phyloP scores from a whole-genome alignment of 495 filamentous ascomycete genomes.

The Aspergillus cristatus region DNA sequence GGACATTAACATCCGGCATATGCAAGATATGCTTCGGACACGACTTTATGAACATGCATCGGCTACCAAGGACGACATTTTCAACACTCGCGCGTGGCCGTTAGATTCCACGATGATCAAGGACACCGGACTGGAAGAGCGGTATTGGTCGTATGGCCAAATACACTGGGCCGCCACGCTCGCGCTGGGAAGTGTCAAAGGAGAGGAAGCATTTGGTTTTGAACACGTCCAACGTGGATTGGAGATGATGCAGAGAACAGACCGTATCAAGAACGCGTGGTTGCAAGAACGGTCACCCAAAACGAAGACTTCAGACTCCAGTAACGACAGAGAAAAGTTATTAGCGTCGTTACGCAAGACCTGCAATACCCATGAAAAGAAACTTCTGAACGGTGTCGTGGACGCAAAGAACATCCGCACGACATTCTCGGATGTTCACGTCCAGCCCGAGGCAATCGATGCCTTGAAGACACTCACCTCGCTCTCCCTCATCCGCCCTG shows the following conservation, averaged over 20 bases:
- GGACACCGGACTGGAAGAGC: constrained; percentile 38
- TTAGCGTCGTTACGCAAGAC: constrained; percentile 38
- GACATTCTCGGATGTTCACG: constrained; percentile 77
- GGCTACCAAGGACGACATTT: constrained; percentile 24
- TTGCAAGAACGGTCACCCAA: constrained; percentile 27
- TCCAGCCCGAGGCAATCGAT: constrained; percentile 72
- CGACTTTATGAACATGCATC: constrained; percentile 29
- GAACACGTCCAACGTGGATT: constrained; percentile 31
- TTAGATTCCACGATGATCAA: constrained; percentile 26
- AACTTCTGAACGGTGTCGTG: constrained; percentile 70
- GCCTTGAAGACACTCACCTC: constrained; percentile 83
- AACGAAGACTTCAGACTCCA: constrained; percentile 13
- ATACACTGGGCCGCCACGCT: constrained; percentile 54
- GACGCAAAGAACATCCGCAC: constrained; percentile 73
- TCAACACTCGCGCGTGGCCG: constrained; percentile 26
- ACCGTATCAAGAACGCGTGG: constrained; percentile 29
- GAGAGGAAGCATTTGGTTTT: constrained; percentile 27
- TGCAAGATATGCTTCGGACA: constrained; percentile 54
- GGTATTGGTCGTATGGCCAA: constrained; percentile 49
- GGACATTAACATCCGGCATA: constrained; percentile 60
- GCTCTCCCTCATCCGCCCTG: constrained; percentile 77
- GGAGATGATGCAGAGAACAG: constrained; percentile 28
- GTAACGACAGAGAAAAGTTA: constrained; percentile 26
- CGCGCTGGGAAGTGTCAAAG: constrained; percentile 46
- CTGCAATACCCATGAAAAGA: constrained; percentile 70